phyloP scores from a whole-genome alignment of 2,329 filamentous ascomycete species.

The Aschersonia sp. region DNA sequence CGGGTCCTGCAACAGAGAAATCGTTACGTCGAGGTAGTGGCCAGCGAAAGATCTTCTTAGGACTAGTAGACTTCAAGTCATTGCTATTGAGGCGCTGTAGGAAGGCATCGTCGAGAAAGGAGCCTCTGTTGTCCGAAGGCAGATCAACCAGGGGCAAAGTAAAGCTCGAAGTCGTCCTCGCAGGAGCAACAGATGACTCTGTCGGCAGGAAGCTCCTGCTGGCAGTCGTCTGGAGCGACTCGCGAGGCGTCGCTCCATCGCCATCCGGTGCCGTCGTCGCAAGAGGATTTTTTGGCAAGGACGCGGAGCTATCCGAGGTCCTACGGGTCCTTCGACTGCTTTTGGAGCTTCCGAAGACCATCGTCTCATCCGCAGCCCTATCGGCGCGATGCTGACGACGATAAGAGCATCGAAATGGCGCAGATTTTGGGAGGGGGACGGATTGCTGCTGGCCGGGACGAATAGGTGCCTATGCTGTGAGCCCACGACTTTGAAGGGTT shows the following conservation, averaged over 20 bases:
- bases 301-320: constrained; percentile 7
- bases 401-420: constrained; percentile 10
- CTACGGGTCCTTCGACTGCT: constrained; percentile 10
- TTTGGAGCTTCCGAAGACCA: constrained; percentile 10
- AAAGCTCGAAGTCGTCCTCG: constrained; percentile 3
- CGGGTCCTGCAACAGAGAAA: constrained; percentile 27
- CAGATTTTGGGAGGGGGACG: not conserved
- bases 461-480: not conserved
- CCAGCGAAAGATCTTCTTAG: constrained; percentile 20
- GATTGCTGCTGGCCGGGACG: not conserved
- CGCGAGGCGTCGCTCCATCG: constrained; percentile 9
- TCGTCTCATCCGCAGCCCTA: constrained; percentile 10
- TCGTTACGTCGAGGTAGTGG: constrained; percentile 30
- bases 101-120: constrained; percentile 40
- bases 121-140: constrained; percentile 24
- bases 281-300: constrained; percentile 1
- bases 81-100: constrained; percentile 28
- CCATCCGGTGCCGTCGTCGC: constrained; percentile 3
- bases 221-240: constrained; percentile 9
- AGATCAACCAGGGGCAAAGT: constrained; percentile 11
- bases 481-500: not conserved
- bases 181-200: constrained; percentile 3
- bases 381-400: constrained; percentile 12
- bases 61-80: constrained; percentile 15
- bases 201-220: constrained; percentile 8